These are phyloP conservation scores for Zygnema cylindricum DNA, from an alignment of 139 green algal species.

Conservation along the genomic window DNA sequence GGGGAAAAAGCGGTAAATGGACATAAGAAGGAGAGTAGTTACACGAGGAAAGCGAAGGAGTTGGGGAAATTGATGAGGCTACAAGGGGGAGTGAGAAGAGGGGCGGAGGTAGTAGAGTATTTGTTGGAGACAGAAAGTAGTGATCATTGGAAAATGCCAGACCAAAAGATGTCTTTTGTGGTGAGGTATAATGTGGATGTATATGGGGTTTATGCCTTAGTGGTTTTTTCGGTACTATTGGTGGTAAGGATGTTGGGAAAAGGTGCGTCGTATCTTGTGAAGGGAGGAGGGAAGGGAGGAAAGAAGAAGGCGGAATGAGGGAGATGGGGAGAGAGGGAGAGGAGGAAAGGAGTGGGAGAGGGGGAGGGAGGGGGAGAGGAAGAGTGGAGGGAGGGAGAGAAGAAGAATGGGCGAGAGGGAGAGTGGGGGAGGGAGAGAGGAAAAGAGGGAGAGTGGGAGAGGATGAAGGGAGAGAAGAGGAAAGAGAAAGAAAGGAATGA, in stretches of 20 bases:
- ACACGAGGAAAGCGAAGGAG: constrained; percentile 5
- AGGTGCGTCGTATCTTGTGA: not conserved
- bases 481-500: not conserved
- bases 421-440: constrained; percentile 78
- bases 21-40: not conserved
- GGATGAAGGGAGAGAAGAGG: not conserved
- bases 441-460: not conserved
- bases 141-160: not conserved
- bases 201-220: not conserved
- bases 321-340: constrained; percentile 3
- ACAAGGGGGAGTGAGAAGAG: not conserved
- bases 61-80: not conserved
- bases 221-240: not conserved
- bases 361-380: not conserved
- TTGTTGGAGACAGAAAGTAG: not conserved
- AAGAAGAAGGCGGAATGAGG: not conserved
- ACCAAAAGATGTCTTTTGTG: not conserved
- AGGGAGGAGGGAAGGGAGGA: not conserved
- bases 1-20: not conserved
- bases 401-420: constrained; percentile 71
- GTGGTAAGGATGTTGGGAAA: not conserved
- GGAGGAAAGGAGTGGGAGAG: not conserved
- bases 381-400: constrained; percentile 72
- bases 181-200: not conserved
- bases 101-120: not conserved